Evolutionary conservation across 139 green algal species (phyloP), one percentile per base, ranked within the genome.

Genomic region (Auxenochlorella pyrenoidosa): DNA sequence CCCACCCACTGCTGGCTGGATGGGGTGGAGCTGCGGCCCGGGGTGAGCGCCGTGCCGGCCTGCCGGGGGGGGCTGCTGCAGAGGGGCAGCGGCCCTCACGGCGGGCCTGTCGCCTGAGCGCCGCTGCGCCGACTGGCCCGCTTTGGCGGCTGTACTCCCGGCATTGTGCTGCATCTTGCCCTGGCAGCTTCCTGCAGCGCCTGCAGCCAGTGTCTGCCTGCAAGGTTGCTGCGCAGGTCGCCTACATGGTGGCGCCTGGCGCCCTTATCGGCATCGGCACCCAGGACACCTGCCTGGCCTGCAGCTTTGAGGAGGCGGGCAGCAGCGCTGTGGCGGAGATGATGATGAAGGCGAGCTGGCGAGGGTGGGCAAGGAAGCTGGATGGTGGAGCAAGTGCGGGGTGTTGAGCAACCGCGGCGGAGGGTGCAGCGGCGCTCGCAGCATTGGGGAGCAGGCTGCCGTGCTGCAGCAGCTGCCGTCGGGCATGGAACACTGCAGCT

Each of bases 1-100:
- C 58, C 68, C 71, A 92, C 84, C 19, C 34, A 83, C 68, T 82
- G 70, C 40, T 93, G 88, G 79, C 51, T 93, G 72, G 44, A 92
- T 36, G 88, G 83, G 51, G 80, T 43, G 36, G 72, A 92, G 63
- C 47, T 93, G 43, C 78, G 90, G 43, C 88, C 72, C 41, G 85
- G 85, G n/a, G 82, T 85, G 41, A 71, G 72, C 15, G 26, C 22
- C 26, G 8, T 40, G 66, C 34, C 19, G 38, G 34, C 34, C 18
- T 43, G 15, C n/a, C 40, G 3, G 6, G 16, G 32, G n/a, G 6
- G 40, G 70, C 19, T 32, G 34, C 36, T 30, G 70, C 68, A 43
- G 6, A 41, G 34, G 32, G 70, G 38, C 28, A 36, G n/a, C 34
- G 13, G n/a, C 34, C 16, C 3, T 8, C 54, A 4, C 16, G 54